A percentile compares a stretch with the other conserved stretches of the same genome.
These are phyloP conservation scores for Tolypocladium capitatum DNA, from an alignment of 2,329 filamentous ascomycete species.

Conservation along the genomic window DNA sequence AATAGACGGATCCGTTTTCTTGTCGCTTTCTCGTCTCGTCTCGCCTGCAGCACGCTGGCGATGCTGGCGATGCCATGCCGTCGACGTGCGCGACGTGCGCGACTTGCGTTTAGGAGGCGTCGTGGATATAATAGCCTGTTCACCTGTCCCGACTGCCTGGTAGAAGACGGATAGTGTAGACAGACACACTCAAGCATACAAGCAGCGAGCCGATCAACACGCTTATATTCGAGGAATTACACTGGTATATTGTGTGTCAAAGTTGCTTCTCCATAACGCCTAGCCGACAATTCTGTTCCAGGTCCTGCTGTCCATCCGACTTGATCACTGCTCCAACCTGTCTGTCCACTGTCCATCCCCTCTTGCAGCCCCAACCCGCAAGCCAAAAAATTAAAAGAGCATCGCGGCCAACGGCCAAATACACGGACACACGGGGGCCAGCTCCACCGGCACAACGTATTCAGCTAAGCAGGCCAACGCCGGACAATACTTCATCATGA, in stretches of 20 bases:
- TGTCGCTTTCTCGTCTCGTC: neutral
- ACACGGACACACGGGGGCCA: neutral
- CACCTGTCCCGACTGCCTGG: neutral
- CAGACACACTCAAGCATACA: neutral
- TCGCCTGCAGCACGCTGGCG: neutral
- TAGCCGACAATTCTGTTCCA: slow-evolving; percentile 3
- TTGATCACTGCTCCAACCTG: neutral
- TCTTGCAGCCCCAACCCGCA: neutral
- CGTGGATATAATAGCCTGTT: neutral
- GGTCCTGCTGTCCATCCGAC: neutral
- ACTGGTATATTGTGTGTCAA: neutral
- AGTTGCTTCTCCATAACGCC: slow-evolving; percentile 1
- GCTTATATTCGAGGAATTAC: neutral
- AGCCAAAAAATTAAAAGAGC: neutral
- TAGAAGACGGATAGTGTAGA: neutral
- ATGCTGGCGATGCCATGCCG: neutral
- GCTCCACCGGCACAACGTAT: neutral
- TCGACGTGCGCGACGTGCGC: neutral
- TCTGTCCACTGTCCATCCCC: neutral
- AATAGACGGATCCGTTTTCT: neutral
- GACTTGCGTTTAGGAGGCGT: neutral
- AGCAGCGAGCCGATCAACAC: neutral
- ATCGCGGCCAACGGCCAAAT: neutral
- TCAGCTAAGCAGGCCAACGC: slow-evolving; percentile 4
- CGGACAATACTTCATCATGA: slow-evolving; percentile 4